phyloP scores from a whole-genome alignment of 1,139 yeast genomes.

The Spathaspora sp. region DNA sequence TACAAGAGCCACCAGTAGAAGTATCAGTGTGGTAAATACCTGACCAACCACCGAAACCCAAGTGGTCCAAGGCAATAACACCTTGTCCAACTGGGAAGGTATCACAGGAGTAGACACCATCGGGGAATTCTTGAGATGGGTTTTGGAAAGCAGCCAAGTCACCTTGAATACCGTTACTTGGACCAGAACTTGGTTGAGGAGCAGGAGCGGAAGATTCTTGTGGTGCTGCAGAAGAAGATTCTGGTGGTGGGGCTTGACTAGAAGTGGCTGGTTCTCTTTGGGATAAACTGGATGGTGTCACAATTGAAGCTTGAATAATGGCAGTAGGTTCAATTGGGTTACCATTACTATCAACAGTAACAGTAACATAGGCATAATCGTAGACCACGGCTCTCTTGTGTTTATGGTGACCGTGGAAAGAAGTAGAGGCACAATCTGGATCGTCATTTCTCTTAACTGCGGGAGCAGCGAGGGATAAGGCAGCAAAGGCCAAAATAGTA shows the following conservation, averaged over 20 bases:
- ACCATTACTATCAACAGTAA: constrained; percentile 41
- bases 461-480: constrained; percentile 48
- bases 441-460: constrained; percentile 32
- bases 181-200: constrained; percentile 12
- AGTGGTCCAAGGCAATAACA: constrained; percentile 69
- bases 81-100: constrained; percentile 90
- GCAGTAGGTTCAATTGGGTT: constrained; percentile 23
- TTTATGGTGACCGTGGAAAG: constrained; percentile 42
- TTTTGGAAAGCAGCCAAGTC: constrained; percentile 53
- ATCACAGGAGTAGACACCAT: constrained; percentile 76
- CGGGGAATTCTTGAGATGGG: constrained; percentile 65
- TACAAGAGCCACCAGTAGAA: constrained; percentile 65
- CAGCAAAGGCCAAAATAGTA: constrained; percentile 35
- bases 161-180: constrained; percentile 42
- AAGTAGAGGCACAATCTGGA: constrained; percentile 39
- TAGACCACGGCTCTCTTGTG: constrained; percentile 43
- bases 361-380: constrained; percentile 43
- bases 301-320: constrained; percentile 4
- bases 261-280: constrained; percentile 10
- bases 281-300: constrained; percentile 9
- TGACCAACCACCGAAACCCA: constrained; percentile 77
- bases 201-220: constrained; percentile 23
- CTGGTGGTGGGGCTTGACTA: constrained; percentile 5
- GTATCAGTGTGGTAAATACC: constrained; percentile 63
- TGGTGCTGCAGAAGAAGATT: constrained; percentile 19